phyloP scores from a whole-genome alignment of 768 basidiomycete species.

The Pluteus cervinus region DNA sequence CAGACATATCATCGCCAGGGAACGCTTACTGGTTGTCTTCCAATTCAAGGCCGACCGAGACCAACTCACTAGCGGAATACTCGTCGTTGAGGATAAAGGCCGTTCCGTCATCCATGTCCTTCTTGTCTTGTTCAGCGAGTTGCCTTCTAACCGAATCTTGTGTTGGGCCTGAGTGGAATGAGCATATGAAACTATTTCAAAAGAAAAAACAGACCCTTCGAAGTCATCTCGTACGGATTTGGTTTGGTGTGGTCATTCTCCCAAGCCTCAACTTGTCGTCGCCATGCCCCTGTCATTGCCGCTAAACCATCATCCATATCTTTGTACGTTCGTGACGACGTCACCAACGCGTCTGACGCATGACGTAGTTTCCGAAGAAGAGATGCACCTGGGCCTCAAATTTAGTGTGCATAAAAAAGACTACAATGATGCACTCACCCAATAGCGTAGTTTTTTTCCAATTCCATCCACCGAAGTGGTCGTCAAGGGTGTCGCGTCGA shows the following conservation, averaged over 20 bases:
- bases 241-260: slow-evolving; percentile 6
- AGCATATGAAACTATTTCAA: too few species aligned
- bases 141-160: background rate
- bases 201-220: slow-evolving; percentile 9
- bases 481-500: slow-evolving; percentile 6
- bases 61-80: slow-evolving; percentile 8
- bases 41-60: slow-evolving; percentile 12
- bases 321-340: too few species aligned
- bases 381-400: too few species aligned
- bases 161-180: background rate
- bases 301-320: too few species aligned
- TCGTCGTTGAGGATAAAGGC: background rate
- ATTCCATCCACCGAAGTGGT: slow-evolving; percentile 23
- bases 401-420: too few species aligned
- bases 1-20: background rate
- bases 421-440: slow-evolving; percentile 14
- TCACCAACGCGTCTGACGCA: too few species aligned
- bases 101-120: background rate
- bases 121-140: background rate
- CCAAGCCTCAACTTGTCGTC: slow-evolving; percentile 6
- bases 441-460: slow-evolving; percentile 21
- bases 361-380: slow-evolving; percentile 5
- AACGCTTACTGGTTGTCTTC: slow-evolving; percentile 15
- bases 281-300: slow-evolving; percentile 4
- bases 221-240: slow-evolving; percentile 7